phyloP scores from a whole-genome alignment of 345 rosid species.

The Aegle marmelos region DNA sequence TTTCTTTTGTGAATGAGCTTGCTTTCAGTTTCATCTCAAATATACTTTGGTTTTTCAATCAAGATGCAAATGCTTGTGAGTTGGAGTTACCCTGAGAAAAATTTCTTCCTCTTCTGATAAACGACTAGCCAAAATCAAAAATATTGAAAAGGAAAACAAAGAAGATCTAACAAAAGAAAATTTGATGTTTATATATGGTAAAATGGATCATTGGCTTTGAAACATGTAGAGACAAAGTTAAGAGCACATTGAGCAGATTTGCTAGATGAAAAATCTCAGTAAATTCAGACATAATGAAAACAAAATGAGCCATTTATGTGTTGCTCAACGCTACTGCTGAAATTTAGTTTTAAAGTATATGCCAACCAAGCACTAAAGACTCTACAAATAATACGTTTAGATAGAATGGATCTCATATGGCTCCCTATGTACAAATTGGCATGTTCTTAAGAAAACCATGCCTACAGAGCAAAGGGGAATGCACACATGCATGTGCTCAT shows the following conservation, averaged over 20 bases:
- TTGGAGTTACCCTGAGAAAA: background rate
- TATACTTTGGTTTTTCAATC: background rate
- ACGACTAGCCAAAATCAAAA: background rate
- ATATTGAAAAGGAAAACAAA: background rate
- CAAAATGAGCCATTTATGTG: background rate
- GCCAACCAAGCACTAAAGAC: too few relatives aligned
- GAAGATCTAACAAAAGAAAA: too few relatives aligned
- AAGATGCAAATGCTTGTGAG: background rate
- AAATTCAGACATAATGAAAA: background rate
- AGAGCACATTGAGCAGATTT: background rate
- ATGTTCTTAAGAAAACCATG: too few relatives aligned
- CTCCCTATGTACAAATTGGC: background rate
- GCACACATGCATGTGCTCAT: too few relatives aligned
- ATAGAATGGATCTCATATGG: background rate
- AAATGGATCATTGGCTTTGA: background rate
- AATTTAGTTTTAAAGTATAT: background rate
- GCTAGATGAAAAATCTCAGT: background rate
- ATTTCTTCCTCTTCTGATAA: background rate
- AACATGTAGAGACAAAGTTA: conserved; percentile 2
- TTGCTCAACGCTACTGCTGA: background rate
- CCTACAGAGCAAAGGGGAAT: too few relatives aligned
- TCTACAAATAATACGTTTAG: too few relatives aligned
- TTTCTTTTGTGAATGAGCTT: conserved; percentile 4
- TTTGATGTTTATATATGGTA: background rate
- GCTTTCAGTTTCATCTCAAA: background rate